Evolutionary conservation across 192 early-diverging fungal genomes (phyloP).

Genomic region (Chytriomyces hyalinus): DNA sequence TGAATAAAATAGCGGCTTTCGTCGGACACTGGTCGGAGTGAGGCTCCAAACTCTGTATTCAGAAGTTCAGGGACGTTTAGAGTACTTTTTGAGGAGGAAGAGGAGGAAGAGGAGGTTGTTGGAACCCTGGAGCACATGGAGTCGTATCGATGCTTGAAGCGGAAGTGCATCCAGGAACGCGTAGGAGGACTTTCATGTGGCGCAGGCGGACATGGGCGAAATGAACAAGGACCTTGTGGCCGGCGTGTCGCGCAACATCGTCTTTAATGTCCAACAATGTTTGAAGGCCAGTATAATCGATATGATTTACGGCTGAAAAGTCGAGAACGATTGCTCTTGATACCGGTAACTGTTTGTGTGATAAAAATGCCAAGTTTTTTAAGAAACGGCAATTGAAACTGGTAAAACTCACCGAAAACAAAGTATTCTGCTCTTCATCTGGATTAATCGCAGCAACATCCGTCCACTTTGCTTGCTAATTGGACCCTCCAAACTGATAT

Average conservation of each 20-base stretch:
- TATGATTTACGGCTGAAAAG: constrained; percentile 74
- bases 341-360: constrained; percentile 23
- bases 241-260: constrained; percentile 60
- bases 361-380: background rate
- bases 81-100: too few species aligned
- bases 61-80: too few species aligned
- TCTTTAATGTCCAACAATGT: constrained; percentile 70
- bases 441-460: background rate
- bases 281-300: constrained; percentile 83
- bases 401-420: too few species aligned
- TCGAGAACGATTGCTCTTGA: constrained; percentile 81
- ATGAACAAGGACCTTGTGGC: constrained; percentile 55
- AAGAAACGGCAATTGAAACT: too few species aligned
- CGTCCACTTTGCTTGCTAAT: constrained; percentile 50
- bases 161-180: background rate
- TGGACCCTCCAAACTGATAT: constrained; percentile 34
- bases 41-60: background rate
- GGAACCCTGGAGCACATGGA: background rate
- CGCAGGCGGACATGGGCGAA: constrained; percentile 53
- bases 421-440: background rate
- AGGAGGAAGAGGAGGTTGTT: too few species aligned
- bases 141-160: constrained; percentile 13
- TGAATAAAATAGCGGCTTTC: background rate
- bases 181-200: constrained; percentile 25
- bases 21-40: too few species aligned